phyloP scores from a whole-genome alignment of 192 early-diverging fungal species.

The Jimgerdemannia lactiflua region DNA sequence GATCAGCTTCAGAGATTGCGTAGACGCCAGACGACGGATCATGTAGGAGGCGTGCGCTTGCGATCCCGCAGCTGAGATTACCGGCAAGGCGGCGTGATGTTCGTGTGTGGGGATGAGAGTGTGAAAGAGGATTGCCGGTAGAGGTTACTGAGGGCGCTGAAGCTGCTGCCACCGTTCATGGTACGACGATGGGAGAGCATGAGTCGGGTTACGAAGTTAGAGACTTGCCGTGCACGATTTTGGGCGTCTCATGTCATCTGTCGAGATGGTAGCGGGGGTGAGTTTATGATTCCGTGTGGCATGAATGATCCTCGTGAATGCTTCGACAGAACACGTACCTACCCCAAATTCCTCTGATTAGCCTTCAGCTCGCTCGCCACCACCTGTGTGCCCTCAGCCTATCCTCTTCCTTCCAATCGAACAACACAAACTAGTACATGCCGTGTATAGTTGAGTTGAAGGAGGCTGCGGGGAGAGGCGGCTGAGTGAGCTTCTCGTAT shows the following conservation, averaged over 20 bases:
- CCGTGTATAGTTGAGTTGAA: constrained; percentile 4
- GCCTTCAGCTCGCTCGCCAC: constrained; percentile 10
- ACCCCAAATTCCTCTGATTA: constrained; percentile 22
- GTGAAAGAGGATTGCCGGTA: neutral
- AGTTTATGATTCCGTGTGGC: no score
- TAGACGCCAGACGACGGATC: no score
- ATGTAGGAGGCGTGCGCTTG: no score
- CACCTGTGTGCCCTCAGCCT: constrained; percentile 27
- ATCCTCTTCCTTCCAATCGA: constrained; percentile 20
- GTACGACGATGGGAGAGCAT: constrained; percentile 30
- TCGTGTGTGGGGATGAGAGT: neutral
- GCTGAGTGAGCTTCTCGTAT: constrained; percentile 24
- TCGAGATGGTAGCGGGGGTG: neutral
- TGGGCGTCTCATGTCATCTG: constrained; percentile 31
- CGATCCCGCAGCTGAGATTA: no score
- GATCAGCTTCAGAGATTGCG: no score
- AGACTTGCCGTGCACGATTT: constrained; percentile 30
- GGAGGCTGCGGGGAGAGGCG: constrained; percentile 21
- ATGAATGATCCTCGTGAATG: no score
- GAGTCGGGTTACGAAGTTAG: constrained; percentile 37
- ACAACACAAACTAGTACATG: constrained; percentile 26
- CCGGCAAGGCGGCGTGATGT: no score
- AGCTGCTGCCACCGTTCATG: constrained; percentile 1
- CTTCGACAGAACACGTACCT: constrained; percentile 3
- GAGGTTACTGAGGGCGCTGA: neutral